Evolutionary conservation across 2,329 filamentous ascomycete species (phyloP).

Genomic region (Sporothrix phasma): DNA sequence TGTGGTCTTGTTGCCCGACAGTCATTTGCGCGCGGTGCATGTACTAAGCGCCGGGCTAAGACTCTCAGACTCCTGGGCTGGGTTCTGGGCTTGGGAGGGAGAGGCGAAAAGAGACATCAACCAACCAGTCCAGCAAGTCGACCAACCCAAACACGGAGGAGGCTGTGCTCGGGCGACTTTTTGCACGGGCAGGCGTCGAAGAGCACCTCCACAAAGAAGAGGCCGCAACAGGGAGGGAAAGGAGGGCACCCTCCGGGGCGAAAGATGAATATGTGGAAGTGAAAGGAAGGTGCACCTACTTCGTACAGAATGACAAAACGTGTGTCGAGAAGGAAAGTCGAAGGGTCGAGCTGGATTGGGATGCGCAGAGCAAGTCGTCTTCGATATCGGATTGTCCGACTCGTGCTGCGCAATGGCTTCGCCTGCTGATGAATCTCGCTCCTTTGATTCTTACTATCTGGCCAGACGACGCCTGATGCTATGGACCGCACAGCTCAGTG

Average conservation of each 20-base stretch:
- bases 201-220: neutral
- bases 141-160: constrained; percentile 7
- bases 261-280: neutral
- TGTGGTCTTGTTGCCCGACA: neutral
- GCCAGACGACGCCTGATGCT: neutral
- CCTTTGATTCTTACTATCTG: neutral
- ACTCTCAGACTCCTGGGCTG: constrained; percentile 3
- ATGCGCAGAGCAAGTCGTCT: neutral
- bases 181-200: neutral
- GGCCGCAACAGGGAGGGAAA: neutral
- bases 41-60: constrained; percentile 13
- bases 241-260: neutral
- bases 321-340: neutral
- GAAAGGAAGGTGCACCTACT: neutral
- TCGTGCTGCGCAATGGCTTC: neutral
- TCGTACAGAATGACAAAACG: neutral
- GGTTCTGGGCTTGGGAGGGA: constrained; percentile 5
- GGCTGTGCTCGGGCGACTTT: constrained; percentile 10
- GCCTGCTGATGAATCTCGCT: neutral
- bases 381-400: neutral
- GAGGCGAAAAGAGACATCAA: constrained; percentile 1
- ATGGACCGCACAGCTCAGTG: constrained; percentile 4
- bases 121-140: too few species aligned
- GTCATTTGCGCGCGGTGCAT: neutral
- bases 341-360: neutral